A percentile compares a stretch with the other conserved stretches of the same genome.
Evolutionary conservation across 768 basidiomycete species (phyloP).

Genomic region (Lactarius indigo): DNA sequence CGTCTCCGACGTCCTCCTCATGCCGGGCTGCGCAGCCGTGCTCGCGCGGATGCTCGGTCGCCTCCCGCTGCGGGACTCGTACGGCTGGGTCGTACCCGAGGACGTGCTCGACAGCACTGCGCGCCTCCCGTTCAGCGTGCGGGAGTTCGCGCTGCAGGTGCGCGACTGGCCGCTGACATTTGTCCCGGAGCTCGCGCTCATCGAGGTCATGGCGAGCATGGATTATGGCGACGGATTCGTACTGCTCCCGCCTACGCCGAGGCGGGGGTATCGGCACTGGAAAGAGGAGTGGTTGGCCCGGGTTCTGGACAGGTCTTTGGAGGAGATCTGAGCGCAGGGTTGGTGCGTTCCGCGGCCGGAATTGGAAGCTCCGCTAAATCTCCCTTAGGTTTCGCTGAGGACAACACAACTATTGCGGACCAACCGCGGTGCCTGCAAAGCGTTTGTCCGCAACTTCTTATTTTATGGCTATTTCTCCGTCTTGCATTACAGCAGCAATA

Average conservation of each 20-base stretch:
- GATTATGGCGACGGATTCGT: slow-evolving; percentile 20
- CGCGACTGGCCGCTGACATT: not conserved
- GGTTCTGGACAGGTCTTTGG: not conserved
- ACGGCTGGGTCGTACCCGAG: slow-evolving; percentile 14
- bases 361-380: not conserved
- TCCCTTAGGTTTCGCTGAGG: not conserved
- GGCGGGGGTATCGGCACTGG: not conserved
- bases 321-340: not conserved
- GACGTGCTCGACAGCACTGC: not conserved
- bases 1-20: slow-evolving; percentile 13
- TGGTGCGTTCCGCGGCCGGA: too few relatives aligned
- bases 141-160: slow-evolving; percentile 14
- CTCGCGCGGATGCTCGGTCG: slow-evolving; percentile 23
- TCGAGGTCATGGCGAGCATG: slow-evolving; percentile 19
- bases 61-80: slow-evolving; percentile 15
- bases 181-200: not conserved
- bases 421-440: not conserved
- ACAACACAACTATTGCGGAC: not conserved
- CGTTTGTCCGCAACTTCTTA: not conserved
- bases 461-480: too few relatives aligned
- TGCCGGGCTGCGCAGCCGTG: slow-evolving; percentile 20
- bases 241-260: slow-evolving; percentile 7
- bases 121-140: slow-evolving; percentile 14
- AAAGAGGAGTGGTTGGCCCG: slow-evolving; percentile 12
- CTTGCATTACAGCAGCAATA: too few relatives aligned